Percentiles rank a stretch among this genome's conserved stretches.
Conservation (phyloP, 345 rosid genomes). For the Pseudoturritis turrita region DNA sequence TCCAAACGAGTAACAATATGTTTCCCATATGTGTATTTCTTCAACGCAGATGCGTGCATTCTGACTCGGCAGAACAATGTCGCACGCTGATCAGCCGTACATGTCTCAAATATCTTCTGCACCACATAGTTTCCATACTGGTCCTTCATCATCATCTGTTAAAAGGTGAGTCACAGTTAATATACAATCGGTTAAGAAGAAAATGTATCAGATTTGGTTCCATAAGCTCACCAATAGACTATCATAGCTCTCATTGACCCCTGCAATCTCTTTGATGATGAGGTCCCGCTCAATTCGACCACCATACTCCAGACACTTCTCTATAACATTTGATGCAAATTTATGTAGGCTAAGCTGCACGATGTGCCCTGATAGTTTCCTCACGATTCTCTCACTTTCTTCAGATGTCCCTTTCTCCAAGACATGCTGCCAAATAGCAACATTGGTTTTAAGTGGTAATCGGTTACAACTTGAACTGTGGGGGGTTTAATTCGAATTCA, state of each 20-base stretch:
- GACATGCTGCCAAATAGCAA: conserved; percentile 48
- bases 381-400: conserved; percentile 50
- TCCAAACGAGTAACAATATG: conserved; percentile 72
- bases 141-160: conserved; percentile 68
- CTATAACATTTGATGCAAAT: conserved; percentile 70
- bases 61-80: conserved; percentile 42
- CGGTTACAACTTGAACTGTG: neutral
- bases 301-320: conserved; percentile 63
- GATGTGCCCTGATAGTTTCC: conserved; percentile 51
- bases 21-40: conserved; percentile 75
- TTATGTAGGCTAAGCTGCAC: conserved; percentile 66
- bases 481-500: neutral
- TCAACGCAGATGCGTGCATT: conserved; percentile 51
- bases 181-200: neutral
- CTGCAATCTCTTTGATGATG: conserved; percentile 54
- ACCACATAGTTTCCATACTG: conserved; percentile 74
- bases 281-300: conserved; percentile 46
- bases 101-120: conserved; percentile 57
- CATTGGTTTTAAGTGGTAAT: neutral
- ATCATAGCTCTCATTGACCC: conserved; percentile 45
- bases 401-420: conserved; percentile 52
- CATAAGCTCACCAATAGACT: conserved; percentile 50
- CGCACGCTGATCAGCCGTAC: conserved; percentile 47
- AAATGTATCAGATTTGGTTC: conserved; percentile 1
- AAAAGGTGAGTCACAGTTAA: neutral